Evolutionary conservation across 2,329 filamentous ascomycete species (phyloP).

Genomic region (Pseudocercospora fijiensis): DNA sequence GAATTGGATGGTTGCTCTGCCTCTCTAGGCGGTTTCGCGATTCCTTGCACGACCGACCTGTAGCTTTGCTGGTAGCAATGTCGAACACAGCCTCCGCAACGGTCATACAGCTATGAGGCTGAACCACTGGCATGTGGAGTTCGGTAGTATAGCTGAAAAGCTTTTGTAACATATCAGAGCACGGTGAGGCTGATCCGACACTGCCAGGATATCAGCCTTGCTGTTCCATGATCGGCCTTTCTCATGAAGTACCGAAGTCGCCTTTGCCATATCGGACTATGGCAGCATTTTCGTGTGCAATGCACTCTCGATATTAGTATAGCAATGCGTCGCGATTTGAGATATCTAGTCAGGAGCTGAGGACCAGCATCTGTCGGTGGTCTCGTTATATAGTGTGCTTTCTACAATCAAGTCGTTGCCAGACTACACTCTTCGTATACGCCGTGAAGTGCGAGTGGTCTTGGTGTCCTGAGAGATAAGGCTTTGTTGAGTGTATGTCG

Average conservation of each 20-base stretch:
- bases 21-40: no score
- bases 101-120: not conserved
- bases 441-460: not conserved
- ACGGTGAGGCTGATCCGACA: not conserved
- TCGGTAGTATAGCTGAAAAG: not conserved
- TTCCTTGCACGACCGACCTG: not conserved
- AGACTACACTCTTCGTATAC: not conserved
- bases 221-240: not conserved
- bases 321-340: not conserved
- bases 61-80: no score
- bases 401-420: not conserved
- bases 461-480: not conserved
- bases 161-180: not conserved
- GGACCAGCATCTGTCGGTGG: not conserved
- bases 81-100: not conserved
- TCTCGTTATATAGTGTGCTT: not conserved
- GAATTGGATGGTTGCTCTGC: not conserved
- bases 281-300: no score
- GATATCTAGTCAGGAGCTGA: not conserved
- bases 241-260: no score
- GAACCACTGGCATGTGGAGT: not conserved
- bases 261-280: no score
- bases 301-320: not conserved
- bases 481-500: not conserved
- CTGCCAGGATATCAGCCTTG: not conserved